phyloP scores from a whole-genome alignment of 108 stramenopile species.

The Schizochytrium sp. region DNA sequence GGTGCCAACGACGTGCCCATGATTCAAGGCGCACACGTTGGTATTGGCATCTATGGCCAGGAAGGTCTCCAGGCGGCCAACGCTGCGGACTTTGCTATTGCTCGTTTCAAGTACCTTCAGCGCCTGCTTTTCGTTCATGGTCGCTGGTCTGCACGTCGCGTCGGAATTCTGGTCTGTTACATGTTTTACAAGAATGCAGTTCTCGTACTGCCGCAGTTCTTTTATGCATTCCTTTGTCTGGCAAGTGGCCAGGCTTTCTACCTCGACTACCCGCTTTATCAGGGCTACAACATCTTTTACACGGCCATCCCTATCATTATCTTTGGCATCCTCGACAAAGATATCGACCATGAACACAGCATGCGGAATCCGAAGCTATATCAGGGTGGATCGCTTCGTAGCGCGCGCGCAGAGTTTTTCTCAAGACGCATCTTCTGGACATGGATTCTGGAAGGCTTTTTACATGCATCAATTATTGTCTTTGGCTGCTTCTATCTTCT shows the following conservation, averaged over 20 bases:
- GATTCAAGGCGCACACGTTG: constrained; percentile 32
- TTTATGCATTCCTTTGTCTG: constrained; percentile 36
- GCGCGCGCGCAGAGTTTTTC: not conserved
- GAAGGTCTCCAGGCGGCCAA: constrained; percentile 44
- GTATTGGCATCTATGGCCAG: constrained; percentile 31
- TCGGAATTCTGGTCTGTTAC: constrained; percentile 42
- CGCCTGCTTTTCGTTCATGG: constrained; percentile 47
- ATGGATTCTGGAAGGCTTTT: not conserved
- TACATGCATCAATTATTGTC: not conserved
- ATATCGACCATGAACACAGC: constrained; percentile 20
- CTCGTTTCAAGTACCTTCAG: constrained; percentile 42
- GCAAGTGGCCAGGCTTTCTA: constrained; percentile 44
- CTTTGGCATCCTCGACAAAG: constrained; percentile 40
- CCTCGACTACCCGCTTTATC: constrained; percentile 32
- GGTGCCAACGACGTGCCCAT: constrained; percentile 57
- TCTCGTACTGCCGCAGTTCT: constrained; percentile 48
- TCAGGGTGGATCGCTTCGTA: not conserved
- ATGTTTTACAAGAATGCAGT: constrained; percentile 58
- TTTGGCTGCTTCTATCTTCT: not conserved
- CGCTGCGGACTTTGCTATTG: constrained; percentile 50
- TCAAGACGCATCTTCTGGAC: not conserved
- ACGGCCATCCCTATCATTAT: constrained; percentile 39
- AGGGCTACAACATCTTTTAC: constrained; percentile 40
- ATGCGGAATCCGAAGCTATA: constrained; percentile 34
- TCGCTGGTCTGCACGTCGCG: constrained; percentile 45